Conservation (phyloP, 2,329 filamentous ascomycete genomes). For the Remersonia thermophila region DNA sequence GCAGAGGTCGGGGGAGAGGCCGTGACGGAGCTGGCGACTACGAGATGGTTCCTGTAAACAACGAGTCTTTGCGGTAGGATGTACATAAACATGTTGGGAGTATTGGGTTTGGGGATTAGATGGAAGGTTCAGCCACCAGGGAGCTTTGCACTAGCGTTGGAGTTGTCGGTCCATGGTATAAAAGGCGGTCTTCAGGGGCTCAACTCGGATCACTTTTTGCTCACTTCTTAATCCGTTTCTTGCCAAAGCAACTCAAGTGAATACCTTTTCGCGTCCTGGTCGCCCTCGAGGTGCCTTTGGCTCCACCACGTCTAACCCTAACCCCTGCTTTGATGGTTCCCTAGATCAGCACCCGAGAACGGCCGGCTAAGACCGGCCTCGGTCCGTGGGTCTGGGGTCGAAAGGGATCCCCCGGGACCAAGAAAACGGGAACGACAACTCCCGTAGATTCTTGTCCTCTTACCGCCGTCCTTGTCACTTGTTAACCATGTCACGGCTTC, state of each 20-base stretch:
- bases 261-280: too few species aligned
- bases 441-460: neutral
- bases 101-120: too few species aligned
- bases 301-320: constrained; percentile 12
- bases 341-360: neutral
- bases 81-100: neutral
- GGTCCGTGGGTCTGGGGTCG: neutral
- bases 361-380: too few species aligned
- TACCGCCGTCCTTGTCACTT: too few species aligned
- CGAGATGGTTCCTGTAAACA: constrained; percentile 48
- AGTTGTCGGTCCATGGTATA: neutral
- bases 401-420: neutral
- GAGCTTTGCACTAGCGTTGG: constrained; percentile 1
- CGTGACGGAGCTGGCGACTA: constrained; percentile 48
- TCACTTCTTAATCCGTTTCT: too few species aligned
- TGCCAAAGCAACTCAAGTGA: too few species aligned
- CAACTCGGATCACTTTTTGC: too few species aligned
- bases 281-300: too few species aligned
- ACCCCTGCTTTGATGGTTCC: constrained; percentile 3
- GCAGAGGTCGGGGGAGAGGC: constrained; percentile 38
- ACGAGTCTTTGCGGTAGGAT: constrained; percentile 1
- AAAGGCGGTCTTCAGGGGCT: neutral
- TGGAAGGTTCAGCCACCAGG: neutral
- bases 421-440: too few species aligned
- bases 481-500: constrained; percentile 14